Base-by-base conservation (phyloP, 2,329 filamentous ascomycete genomes). In the Fusarium lyarnte region DNA sequence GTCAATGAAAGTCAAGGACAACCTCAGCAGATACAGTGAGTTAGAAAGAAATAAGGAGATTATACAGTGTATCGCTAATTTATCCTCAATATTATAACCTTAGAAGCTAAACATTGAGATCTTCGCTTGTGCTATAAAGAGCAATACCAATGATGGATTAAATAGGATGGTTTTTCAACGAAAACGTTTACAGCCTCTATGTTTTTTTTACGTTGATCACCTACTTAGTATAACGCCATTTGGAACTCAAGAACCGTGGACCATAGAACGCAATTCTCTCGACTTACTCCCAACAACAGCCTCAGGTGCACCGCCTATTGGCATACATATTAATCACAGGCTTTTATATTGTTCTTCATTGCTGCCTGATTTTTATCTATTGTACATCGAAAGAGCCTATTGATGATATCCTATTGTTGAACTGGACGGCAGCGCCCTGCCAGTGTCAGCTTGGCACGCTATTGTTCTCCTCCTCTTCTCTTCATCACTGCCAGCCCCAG, bases 401-500 rank as follows among this genome's bases (percentile, higher is more conserved):
- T 51, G 49, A 21, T 46, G 49, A 21, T 46, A 19, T 12, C 5
- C 16, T 16, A 52, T 53, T 64, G 27, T 61, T 19, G 3, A 12
- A 39, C 36, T 21, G 6, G 27, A 13, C 16, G 41, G 35, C 35
- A 52, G 23, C 4, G 60, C 19, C n/a, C 36, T 46, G 21, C 14
- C 65, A 69, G 64, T 52, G 42, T n/a, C 65, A 64, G 33, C 23
- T 25, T 13, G 41, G 25, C n/a, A n/a, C 33, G 23, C n/a, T 25
- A 39, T 60, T 54, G 35, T 42, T 42, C 43, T 23, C 29, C 53
- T 31, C n/a, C 27, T 33, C 39, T 16, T 57, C 41, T 39, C 49
- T 27, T 19, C 27, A 36, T 29, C 65, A 68, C 42, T 62, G 47
- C 19, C 35, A 49, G 11, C 51, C 49, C 29, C 14, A 25, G 41